Evolutionary conservation across 2,329 filamentous ascomycete genomes (phyloP), one percentile per base, ranked within the genome.

Genomic region (Paracoccidioides lutzii): DNA sequence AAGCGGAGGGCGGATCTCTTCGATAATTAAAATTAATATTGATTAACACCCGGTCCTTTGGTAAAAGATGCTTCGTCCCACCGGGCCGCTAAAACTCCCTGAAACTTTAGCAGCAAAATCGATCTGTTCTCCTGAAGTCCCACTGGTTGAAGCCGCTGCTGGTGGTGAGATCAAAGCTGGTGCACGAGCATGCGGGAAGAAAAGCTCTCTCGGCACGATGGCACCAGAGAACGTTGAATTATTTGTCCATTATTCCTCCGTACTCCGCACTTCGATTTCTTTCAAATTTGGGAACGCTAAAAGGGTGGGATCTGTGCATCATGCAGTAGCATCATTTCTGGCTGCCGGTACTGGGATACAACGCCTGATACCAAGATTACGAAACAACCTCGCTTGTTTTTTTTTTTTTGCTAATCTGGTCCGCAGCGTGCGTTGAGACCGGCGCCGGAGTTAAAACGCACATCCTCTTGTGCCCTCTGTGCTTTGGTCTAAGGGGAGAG

Each of bases 361-460:
- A 38, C 37, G 7, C 37, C 32, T 22, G 33, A 49, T 49, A 49
- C 45, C 44, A 37, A 49, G 37, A 49, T 49, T 49, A 49, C 45
- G 45, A 49, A 32, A 49, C 45, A 49, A 49, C 45, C 45, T 49
- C 45, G 45, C 45, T 37, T 49, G 45, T 37, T 49, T n/a, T n/a
- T 37, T 49, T 30, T 37, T 49, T n/a, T n/a, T 33, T 5, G 12
- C 44, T 48, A 44, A 30, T 33, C 4, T 37, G 8, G n/a, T 7
- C 37, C 37, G 45, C 45, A 10, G 45, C 45, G 15, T 37, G 45
- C 12, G 12, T 22, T 37, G 45, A 3, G 33, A 37, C n/a, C 28
- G 45, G 5, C 33, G 45, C 28, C 32, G 45, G 32, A 15, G 32
- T 35, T 35, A 8, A 35, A 22, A 22, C 22, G 32, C 45, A 37